These are phyloP conservation scores for Lipomyces yamanashiensis DNA, from an alignment of 805 yeast genomes.

Conservation along the genomic window DNA sequence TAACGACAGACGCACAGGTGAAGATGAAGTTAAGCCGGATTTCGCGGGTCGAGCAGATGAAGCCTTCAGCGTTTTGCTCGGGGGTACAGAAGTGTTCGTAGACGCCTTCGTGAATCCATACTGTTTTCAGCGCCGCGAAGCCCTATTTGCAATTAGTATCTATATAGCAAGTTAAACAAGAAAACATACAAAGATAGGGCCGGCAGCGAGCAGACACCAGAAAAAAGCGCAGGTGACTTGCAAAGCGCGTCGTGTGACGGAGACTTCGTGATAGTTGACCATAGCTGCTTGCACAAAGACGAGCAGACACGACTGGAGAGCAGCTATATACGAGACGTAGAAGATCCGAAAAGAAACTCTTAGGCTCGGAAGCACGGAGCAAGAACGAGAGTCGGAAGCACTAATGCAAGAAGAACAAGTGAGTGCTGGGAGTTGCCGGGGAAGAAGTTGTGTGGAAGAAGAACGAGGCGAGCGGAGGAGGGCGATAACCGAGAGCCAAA, in stretches of 20 bases:
- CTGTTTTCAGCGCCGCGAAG: constrained; percentile 90
- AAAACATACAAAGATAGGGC: constrained; percentile 72
- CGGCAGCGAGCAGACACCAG: constrained; percentile 93
- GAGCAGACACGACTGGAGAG: background rate
- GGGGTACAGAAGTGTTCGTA: constrained; percentile 64
- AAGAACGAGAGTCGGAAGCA: too few species aligned
- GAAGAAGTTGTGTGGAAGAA: too few species aligned
- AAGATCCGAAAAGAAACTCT: too few species aligned
- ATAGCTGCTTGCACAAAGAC: constrained; percentile 2
- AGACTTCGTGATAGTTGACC: constrained; percentile 36
- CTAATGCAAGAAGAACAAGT: too few species aligned
- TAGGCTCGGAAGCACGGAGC: too few species aligned
- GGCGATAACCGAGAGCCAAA: too few species aligned
- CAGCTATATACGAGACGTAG: too few species aligned
- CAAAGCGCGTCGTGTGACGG: constrained; percentile 44
- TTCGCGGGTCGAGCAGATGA: constrained; percentile 74
- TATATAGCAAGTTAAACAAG: background rate
- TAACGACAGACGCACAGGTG: constrained; percentile 82
- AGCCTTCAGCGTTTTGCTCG: constrained; percentile 38
- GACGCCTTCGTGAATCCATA: constrained; percentile 75
- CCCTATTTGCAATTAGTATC: constrained; percentile 45
- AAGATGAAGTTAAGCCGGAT: constrained; percentile 79
- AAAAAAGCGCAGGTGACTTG: constrained; percentile 75
- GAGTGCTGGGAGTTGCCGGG: too few species aligned
- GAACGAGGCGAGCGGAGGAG: too few species aligned